Evolutionary conservation across 352 stramenopile species (phyloP).

Genomic region (Globisporangium uncinulatum): DNA sequence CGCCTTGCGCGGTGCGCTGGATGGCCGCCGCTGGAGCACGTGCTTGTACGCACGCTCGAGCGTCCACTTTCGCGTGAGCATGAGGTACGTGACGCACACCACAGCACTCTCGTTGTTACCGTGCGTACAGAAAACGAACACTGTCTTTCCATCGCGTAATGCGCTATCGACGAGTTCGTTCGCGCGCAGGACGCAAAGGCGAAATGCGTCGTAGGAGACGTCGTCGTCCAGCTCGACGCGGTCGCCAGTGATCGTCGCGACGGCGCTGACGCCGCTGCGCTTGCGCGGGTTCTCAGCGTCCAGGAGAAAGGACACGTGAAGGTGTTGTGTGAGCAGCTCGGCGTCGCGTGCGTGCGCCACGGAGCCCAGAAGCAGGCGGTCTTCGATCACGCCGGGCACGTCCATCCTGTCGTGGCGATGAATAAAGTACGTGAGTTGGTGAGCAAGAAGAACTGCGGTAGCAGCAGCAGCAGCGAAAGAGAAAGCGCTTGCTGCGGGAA

Average conservation of each 20-base stretch:
- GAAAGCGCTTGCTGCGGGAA: not conserved
- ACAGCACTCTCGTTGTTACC: slow-evolving; percentile 68
- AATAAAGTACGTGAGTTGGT: not conserved
- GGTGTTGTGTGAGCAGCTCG: slow-evolving; percentile 41
- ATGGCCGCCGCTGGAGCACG: slow-evolving; percentile 48
- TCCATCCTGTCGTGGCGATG: slow-evolving; percentile 30
- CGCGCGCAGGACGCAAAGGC: slow-evolving; percentile 25
- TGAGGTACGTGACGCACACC: slow-evolving; percentile 60
- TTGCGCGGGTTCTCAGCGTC: slow-evolving; percentile 67
- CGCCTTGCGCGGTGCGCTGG: slow-evolving; percentile 48
- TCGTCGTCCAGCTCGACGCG: slow-evolving; percentile 63
- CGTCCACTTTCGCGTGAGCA: slow-evolving; percentile 52
- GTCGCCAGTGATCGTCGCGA: slow-evolving; percentile 21
- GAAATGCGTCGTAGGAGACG: slow-evolving; percentile 55
- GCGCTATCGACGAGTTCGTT: slow-evolving; percentile 46
- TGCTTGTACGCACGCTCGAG: slow-evolving; percentile 59
- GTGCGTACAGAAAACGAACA: slow-evolving; percentile 70
- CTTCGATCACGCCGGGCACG: slow-evolving; percentile 50
- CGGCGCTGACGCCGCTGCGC: slow-evolving; percentile 17
- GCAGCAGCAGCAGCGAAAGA: not conserved
- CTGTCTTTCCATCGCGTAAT: slow-evolving; percentile 31
- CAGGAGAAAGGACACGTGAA: slow-evolving; percentile 41
- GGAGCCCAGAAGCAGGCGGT: slow-evolving; percentile 52
- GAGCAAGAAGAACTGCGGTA: not conserved
- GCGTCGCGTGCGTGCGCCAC: slow-evolving; percentile 51